phyloP scores from a whole-genome alignment of 768 basidiomycete species.

The Termitomyces sp. region DNA sequence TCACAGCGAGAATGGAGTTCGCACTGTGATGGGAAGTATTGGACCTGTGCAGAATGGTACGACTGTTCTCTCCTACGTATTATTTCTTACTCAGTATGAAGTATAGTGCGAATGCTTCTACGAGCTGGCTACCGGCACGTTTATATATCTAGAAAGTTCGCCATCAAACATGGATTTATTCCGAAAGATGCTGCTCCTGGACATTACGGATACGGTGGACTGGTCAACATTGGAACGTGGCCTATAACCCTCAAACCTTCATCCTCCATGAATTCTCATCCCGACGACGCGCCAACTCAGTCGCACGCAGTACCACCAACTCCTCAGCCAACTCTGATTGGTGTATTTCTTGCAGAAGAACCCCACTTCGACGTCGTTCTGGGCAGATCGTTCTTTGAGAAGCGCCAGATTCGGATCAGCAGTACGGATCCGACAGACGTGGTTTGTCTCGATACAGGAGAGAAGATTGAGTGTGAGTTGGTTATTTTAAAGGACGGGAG shows the following conservation, averaged over 20 bases:
- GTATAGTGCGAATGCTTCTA: slow-evolving; percentile 83
- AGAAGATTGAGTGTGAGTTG: slow-evolving; percentile 87
- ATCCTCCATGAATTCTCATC: slow-evolving; percentile 25
- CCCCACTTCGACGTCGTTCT: slow-evolving; percentile 94
- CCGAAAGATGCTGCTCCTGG: slow-evolving; percentile 84
- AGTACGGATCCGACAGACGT: slow-evolving; percentile 84
- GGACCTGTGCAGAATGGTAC: slow-evolving; percentile 85
- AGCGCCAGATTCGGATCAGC: slow-evolving; percentile 75
- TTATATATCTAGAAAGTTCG: slow-evolving; percentile 94
- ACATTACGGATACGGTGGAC: slow-evolving; percentile 88
- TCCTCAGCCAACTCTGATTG: slow-evolving; percentile 37
- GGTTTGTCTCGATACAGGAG: slow-evolving; percentile 87
- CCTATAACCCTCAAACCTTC: slow-evolving; percentile 67
- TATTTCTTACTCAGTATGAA: background rate
- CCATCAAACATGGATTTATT: slow-evolving; percentile 81
- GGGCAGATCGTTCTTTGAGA: slow-evolving; percentile 81
- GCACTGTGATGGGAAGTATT: slow-evolving; percentile 87
- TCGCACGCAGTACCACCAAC: slow-evolving; percentile 12
- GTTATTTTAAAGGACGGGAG: slow-evolving; percentile 89
- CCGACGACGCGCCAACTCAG: slow-evolving; percentile 21
- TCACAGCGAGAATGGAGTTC: slow-evolving; percentile 86
- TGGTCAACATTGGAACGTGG: slow-evolving; percentile 81
- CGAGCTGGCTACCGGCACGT: slow-evolving; percentile 90
- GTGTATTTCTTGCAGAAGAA: slow-evolving; percentile 90
- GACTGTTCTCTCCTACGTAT: slow-evolving; percentile 15